Conservation (phyloP, 805 yeast genomes). For the Alloascoidea africana region DNA sequence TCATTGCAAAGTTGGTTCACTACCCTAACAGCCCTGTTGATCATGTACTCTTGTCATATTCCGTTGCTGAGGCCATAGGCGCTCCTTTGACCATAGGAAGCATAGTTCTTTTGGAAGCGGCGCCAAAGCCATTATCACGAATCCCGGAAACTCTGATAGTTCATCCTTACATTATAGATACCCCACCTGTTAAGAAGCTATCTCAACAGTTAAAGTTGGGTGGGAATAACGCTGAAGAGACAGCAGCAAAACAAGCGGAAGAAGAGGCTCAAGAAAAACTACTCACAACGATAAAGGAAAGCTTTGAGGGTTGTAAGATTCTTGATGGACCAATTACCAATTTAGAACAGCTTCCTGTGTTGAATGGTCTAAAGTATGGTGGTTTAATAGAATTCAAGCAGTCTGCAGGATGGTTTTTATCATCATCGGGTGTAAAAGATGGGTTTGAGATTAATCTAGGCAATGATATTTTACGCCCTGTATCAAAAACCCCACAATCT, state of each 20-base stretch:
- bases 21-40: constrained; percentile 19
- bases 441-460: constrained; percentile 31
- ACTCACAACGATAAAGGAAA: background rate
- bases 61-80: constrained; percentile 41
- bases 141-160: constrained; percentile 25
- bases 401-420: constrained; percentile 30
- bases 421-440: constrained; percentile 20
- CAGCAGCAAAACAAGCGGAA: constrained; percentile 12
- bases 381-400: constrained; percentile 38
- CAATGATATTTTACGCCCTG: constrained; percentile 28
- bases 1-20: constrained; percentile 37
- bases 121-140: constrained; percentile 18
- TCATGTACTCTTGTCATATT: constrained; percentile 35
- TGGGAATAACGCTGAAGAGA: constrained; percentile 5
- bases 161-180: constrained; percentile 38
- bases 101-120: constrained; percentile 34
- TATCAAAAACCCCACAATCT: constrained; percentile 14
- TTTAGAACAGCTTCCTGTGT: constrained; percentile 33
- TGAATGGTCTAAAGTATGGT: constrained; percentile 33
- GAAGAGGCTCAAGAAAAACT: constrained; percentile 8
- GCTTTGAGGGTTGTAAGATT: no score
- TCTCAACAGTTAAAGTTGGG: constrained; percentile 6
- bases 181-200: constrained; percentile 17
- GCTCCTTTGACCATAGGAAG: constrained; percentile 35
- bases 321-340: constrained; percentile 23